Evolutionary conservation across 306 rosid genomes (phyloP).

Genomic region (Arachis hypogaea): DNA sequence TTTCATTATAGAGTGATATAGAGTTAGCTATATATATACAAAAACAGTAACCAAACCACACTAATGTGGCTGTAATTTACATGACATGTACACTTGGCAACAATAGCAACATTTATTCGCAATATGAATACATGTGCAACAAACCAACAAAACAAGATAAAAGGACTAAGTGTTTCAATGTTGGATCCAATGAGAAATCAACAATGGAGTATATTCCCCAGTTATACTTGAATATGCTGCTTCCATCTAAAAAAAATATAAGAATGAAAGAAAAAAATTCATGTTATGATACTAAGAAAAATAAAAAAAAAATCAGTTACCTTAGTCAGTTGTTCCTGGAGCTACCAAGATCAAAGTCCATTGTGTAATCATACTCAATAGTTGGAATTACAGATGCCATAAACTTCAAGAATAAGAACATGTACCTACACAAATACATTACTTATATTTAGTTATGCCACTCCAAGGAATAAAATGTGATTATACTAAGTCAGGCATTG

Average conservation of each 20-base stretch:
- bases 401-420: slow-evolving; percentile 90
- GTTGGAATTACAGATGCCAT: slow-evolving; percentile 98
- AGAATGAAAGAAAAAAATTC: background rate
- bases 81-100: slow-evolving; percentile 40
- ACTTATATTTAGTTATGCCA: too few relatives aligned
- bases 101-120: background rate
- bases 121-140: slow-evolving; percentile 13
- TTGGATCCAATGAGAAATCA: slow-evolving; percentile 17
- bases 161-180: background rate
- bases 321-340: slow-evolving; percentile 68
- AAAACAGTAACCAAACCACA: background rate
- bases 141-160: background rate
- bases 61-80: background rate
- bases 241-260: slow-evolving; percentile 24
- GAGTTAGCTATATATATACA: slow-evolving; percentile 33
- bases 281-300: background rate
- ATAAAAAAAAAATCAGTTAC: slow-evolving; percentile 37
- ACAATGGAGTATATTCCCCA: slow-evolving; percentile 25
- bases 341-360: slow-evolving; percentile 98
- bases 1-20: background rate
- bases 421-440: slow-evolving; percentile 61
- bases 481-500: too few relatives aligned
- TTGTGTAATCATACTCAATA: slow-evolving; percentile 92
- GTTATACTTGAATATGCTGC: slow-evolving; percentile 33
- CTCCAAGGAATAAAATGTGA: too few relatives aligned